Base-by-base conservation (phyloP, 495 filamentous ascomycete genomes). In the Xylaria cubensis region DNA sequence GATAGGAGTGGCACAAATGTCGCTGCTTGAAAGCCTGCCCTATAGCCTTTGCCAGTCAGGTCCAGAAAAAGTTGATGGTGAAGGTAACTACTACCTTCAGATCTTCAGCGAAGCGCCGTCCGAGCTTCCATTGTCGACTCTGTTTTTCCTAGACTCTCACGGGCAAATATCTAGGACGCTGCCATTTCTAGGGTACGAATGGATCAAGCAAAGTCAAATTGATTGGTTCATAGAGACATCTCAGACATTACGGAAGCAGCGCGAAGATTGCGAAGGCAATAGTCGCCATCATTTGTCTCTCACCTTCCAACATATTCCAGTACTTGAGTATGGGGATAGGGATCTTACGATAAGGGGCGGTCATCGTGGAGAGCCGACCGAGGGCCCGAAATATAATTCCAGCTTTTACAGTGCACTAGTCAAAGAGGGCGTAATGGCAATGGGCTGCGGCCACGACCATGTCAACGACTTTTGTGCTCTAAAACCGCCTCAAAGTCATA, bases 81-180 rank as follows among this genome's bases (percentile, higher is more conserved):
- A 82, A 74, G 80, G 81, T 67, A 83, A 83, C 73, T 83, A 64
- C 75, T 81, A 78, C 72, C 77, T 83, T 79, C 74, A 82, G 58
- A 66, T 83, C 71, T 72, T 79, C 39, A 71, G 75, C 72, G 73
- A 73, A 19, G 71, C 75, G 19, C 46, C 46, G 67, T 78, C 78
- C 76, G 70, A 78, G 64, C 72, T 75, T 56, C 75, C 80, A 62
- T 74, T 82, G 74, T 77, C 75, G 69, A 83, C 77, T 71, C 74
- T 83, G 67, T 83, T 80, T 75, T 80, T 83, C 75, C 74, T 83
- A 62, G 79, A 82, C 67, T 80, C 79, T 53, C 78, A 83, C 72
- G 76, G 77, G 51, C 74, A 82, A 75, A 77, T 79, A 72, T 70
- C 73, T 13, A 44, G 41, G 12, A 15, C 12, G 41, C 13, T 44